Percentiles rank a stretch among this genome's conserved stretches.
phyloP scores from a whole-genome alignment of 1,139 yeast genomes.

The Blastobotrys proliferans region DNA sequence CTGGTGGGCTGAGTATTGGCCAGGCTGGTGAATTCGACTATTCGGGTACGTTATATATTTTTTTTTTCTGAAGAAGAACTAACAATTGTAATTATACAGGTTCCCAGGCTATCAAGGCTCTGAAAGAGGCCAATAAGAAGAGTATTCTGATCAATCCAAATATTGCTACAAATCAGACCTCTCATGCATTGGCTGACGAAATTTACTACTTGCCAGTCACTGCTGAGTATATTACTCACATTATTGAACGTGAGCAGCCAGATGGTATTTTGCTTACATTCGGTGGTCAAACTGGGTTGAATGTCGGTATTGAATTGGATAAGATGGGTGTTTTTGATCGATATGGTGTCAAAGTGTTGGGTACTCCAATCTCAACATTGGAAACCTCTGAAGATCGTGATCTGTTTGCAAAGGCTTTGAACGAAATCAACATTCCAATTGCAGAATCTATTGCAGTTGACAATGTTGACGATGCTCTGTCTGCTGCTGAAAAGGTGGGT shows the following conservation, averaged over 20 bases:
- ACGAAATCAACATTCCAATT: conserved; percentile 89
- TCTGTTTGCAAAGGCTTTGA: conserved; percentile 86
- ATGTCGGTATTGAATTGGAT: conserved; percentile 91
- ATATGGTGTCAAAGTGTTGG: conserved; percentile 88
- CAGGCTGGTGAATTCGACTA: conserved; percentile 99
- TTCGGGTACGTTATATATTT: conserved; percentile 50
- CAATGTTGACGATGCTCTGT: conserved; percentile 85
- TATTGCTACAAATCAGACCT: conserved; percentile 97
- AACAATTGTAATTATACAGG: conserved; percentile 10
- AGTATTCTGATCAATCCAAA: conserved; percentile 94
- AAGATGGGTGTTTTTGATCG: conserved; percentile 91
- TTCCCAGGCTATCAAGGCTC: conserved; percentile 46
- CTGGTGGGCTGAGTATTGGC: conserved; percentile 97
- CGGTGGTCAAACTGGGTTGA: conserved; percentile 97
- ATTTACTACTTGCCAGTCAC: conserved; percentile 97
- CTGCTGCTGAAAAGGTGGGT: conserved; percentile 81
- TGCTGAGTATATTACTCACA: conserved; percentile 89
- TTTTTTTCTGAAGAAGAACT: background rate
- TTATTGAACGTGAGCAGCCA: conserved; percentile 92
- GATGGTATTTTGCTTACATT: conserved; percentile 93
- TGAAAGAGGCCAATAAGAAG: conserved; percentile 95
- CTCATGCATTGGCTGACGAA: conserved; percentile 96
- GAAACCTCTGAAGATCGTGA: conserved; percentile 98
- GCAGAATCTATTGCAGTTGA: conserved; percentile 96
- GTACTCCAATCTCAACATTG: conserved; percentile 92